Evolutionary conservation across 192 early-diverging fungal species (phyloP).

Genomic region (Radiomyces spectabilis): DNA sequence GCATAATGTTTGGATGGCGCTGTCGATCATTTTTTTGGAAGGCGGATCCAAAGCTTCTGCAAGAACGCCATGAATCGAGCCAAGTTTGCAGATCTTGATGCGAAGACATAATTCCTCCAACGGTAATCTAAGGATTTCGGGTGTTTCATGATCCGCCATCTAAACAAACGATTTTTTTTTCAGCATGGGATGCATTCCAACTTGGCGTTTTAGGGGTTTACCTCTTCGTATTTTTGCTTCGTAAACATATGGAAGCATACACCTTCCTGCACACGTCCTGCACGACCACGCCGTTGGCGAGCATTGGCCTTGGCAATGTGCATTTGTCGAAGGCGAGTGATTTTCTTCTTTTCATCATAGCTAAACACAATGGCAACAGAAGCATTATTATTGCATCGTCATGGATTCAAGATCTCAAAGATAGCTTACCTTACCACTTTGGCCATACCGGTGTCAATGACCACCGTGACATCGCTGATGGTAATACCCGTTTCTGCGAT

Average conservation of each 20-base stretch:
- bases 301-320: constrained; percentile 63
- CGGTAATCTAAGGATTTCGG: constrained; percentile 67
- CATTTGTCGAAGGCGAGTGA: constrained; percentile 55
- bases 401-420: not conserved
- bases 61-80: constrained; percentile 38
- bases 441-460: constrained; percentile 71
- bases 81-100: constrained; percentile 45
- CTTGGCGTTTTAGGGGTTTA: not conserved
- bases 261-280: constrained; percentile 73
- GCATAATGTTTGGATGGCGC: constrained; percentile 44
- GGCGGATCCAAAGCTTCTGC: constrained; percentile 51
- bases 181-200: not conserved
- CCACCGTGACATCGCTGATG: constrained; percentile 72
- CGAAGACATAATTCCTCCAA: constrained; percentile 67
- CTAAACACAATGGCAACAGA: constrained; percentile 18
- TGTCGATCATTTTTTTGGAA: constrained; percentile 25
- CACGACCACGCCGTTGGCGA: constrained; percentile 70
- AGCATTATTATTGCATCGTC: not conserved
- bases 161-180: not conserved
- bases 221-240: constrained; percentile 32
- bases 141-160: constrained; percentile 47
- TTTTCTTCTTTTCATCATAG: constrained; percentile 49
- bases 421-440: constrained; percentile 60
- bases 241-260: constrained; percentile 71
- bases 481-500: constrained; percentile 83